Evolutionary conservation across 108 stramenopile genomes (phyloP).

Genomic region (Mayamaea pseudoterrestris): DNA sequence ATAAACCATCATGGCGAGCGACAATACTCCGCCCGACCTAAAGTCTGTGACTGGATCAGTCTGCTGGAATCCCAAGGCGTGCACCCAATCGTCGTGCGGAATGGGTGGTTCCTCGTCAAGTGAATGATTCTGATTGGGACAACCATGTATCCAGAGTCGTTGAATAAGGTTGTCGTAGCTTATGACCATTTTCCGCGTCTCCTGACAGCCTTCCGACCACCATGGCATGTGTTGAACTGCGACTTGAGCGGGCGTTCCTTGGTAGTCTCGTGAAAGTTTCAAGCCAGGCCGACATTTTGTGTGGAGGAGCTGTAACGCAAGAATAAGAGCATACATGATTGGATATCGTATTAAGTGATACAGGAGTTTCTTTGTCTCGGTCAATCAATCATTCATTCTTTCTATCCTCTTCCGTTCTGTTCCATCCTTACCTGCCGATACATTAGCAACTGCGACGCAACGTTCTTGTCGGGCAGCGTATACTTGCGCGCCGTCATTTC

Average conservation of each 20-base stretch:
- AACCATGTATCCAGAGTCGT: slow-evolving; percentile 69
- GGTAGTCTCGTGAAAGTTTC: slow-evolving; percentile 47
- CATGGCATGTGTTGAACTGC: slow-evolving; percentile 83
- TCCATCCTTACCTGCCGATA: no score
- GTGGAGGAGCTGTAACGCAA: slow-evolving; percentile 75
- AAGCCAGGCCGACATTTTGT: slow-evolving; percentile 74
- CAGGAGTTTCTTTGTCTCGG: no score
- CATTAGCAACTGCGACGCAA: slow-evolving; percentile 81
- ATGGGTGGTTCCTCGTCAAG: slow-evolving; percentile 62
- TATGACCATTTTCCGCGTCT: slow-evolving; percentile 65
- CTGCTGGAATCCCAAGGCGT: slow-evolving; percentile 77
- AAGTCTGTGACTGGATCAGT: slow-evolving; percentile 82
- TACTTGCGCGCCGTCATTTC: slow-evolving; percentile 47
- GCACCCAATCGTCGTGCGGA: slow-evolving; percentile 68
- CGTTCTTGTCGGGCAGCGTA: slow-evolving; percentile 71
- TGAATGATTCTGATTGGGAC: slow-evolving; percentile 26
- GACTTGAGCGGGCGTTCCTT: slow-evolving; percentile 64
- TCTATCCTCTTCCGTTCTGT: no score
- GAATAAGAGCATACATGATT: no score
- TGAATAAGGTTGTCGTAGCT: slow-evolving; percentile 71
- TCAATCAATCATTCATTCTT: no score
- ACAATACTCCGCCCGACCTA: slow-evolving; percentile 75
- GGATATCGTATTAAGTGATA: no score
- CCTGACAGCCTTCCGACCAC: slow-evolving; percentile 73
- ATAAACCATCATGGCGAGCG: slow-evolving; percentile 68